phyloP scores from a whole-genome alignment of 331 rosid genomes.

The Rhamnella rubrinervis region DNA sequence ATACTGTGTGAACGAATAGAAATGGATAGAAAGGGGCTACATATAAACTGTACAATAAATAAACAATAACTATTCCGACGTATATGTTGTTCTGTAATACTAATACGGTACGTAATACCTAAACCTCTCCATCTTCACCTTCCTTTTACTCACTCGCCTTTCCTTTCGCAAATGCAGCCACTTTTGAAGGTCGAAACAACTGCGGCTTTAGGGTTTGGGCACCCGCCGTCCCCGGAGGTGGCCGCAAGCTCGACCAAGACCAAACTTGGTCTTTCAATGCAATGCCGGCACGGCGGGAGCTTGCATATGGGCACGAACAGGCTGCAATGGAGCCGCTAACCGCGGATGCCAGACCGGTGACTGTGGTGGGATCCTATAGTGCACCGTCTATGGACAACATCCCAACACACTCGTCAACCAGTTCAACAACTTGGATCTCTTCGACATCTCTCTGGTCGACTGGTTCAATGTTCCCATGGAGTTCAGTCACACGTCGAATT shows the following conservation, averaged over 20 bases:
- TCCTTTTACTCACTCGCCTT: background rate
- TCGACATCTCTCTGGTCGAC: constrained; percentile 19
- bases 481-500: constrained; percentile 10
- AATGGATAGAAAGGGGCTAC: too few relatives aligned
- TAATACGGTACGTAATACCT: too few relatives aligned
- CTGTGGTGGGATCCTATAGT: constrained; percentile 45
- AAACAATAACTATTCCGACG: too few relatives aligned
- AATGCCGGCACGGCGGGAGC: background rate
- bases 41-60: too few relatives aligned
- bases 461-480: constrained; percentile 28
- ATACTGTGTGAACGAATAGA: too few relatives aligned
- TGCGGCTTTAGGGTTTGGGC: background rate
- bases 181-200: constrained; percentile 1
- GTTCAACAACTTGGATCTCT: constrained; percentile 10
- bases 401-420: constrained; percentile 23
- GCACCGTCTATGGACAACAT: constrained; percentile 26
- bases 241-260: background rate
- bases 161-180: constrained; percentile 5
- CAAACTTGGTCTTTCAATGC: too few relatives aligned
- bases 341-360: constrained; percentile 60
- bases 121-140: background rate
- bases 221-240: background rate
- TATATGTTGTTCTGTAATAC: too few relatives aligned
- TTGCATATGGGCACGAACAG: constrained; percentile 62
- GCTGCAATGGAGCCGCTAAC: constrained; percentile 32